Evolutionary conservation across 371 early-diverging fungal genomes (phyloP).

Genomic region (Mortierella sp.): DNA sequence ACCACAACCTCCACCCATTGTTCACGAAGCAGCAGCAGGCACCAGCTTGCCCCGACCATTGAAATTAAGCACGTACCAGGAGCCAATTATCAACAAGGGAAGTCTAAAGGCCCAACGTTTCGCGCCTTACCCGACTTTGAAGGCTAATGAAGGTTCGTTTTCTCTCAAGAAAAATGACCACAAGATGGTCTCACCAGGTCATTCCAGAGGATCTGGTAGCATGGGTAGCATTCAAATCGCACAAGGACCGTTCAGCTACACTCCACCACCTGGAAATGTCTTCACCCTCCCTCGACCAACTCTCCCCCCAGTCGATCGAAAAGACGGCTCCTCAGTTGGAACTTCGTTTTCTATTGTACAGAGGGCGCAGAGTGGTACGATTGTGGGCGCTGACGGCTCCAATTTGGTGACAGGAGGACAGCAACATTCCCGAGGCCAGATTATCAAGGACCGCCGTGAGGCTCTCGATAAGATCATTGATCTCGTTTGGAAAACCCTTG

Average conservation of each 20-base stretch:
- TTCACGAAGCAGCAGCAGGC: too few species aligned
- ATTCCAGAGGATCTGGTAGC: neutral
- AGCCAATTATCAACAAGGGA: neutral
- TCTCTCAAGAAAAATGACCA: neutral
- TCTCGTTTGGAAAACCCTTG: conserved; percentile 26
- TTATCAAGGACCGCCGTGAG: conserved; percentile 23
- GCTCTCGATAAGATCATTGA: conserved; percentile 31
- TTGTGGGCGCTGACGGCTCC: conserved; percentile 5
- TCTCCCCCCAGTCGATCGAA: conserved; percentile 14
- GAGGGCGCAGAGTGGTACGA: neutral
- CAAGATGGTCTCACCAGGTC: neutral
- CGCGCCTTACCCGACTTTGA: conserved; percentile 12
- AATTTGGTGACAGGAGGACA: conserved; percentile 12
- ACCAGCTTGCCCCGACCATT: neutral
- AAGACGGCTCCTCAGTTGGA: neutral
- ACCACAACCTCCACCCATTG: too few species aligned
- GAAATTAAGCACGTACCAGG: neutral
- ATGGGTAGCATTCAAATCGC: neutral
- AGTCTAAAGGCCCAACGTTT: conserved; percentile 18
- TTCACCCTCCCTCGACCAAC: conserved; percentile 30
- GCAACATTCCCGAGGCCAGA: conserved; percentile 23
- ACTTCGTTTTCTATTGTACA: neutral
- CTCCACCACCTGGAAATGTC: conserved; percentile 15
- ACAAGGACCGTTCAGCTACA: conserved; percentile 1
- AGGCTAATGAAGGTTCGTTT: neutral